Conservation (phyloP, 805 yeast genomes). For the Candida pseudoglaebosa region DNA sequence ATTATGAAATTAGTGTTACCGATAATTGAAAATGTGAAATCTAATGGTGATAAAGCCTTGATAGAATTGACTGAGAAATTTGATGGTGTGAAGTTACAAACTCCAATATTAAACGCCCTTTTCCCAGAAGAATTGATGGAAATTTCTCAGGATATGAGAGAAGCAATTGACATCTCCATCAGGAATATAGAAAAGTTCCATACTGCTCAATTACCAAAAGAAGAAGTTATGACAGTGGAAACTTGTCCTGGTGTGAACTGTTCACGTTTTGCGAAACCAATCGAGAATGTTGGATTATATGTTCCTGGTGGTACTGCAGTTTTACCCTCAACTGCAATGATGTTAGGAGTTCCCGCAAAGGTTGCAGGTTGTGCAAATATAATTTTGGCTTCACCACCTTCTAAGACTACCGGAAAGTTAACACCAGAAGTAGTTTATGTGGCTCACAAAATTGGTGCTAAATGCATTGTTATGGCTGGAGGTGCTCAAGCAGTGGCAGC, state of each 20-base stretch:
- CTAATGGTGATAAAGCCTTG: constrained; percentile 80
- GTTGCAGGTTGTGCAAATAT: constrained; percentile 97
- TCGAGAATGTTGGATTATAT: constrained; percentile 90
- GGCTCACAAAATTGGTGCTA: constrained; percentile 93
- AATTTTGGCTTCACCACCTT: constrained; percentile 90
- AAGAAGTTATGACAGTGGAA: constrained; percentile 73
- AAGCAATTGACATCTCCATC: constrained; percentile 86
- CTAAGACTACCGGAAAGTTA: constrained; percentile 80
- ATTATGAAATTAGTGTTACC: constrained; percentile 93
- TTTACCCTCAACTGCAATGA: constrained; percentile 93
- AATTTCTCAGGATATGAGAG: constrained; percentile 67
- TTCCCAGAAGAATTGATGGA: constrained; percentile 75
- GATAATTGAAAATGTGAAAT: constrained; percentile 72
- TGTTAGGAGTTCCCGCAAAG: constrained; percentile 97
- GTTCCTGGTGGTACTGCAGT: constrained; percentile 99
- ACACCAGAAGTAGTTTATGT: constrained; percentile 98
- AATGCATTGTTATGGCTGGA: constrained; percentile 88
- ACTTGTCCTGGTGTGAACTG: constrained; percentile 93
- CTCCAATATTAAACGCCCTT: constrained; percentile 85
- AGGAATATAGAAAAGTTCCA: constrained; percentile 89
- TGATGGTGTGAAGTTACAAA: constrained; percentile 69
- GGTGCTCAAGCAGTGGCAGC: constrained; percentile 99
- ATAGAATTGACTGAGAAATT: constrained; percentile 88
- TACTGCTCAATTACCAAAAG: constrained; percentile 78
- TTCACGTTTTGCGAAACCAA: constrained; percentile 92